phyloP scores from a whole-genome alignment of 257 asterid species.

The Penstemon newberryi region DNA sequence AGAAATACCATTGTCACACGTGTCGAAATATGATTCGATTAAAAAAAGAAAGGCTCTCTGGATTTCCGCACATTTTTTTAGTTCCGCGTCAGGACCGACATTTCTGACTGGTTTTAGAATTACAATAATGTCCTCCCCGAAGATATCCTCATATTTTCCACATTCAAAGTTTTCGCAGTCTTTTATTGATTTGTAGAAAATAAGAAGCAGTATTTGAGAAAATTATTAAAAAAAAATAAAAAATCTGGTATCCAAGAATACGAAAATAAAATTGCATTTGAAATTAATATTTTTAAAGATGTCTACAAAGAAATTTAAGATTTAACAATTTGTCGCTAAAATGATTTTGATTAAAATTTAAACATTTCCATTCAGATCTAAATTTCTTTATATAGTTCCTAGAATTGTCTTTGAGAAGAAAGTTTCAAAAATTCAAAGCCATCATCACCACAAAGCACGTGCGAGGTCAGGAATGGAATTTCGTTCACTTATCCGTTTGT shows the following conservation, averaged over 20 bases:
- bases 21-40: no score
- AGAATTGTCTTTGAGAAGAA: not conserved
- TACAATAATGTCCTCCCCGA: constrained; percentile 14
- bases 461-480: constrained; percentile 32
- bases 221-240: not conserved
- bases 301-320: no score
- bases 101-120: constrained; percentile 21
- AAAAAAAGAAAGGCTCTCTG: not conserved
- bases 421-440: not conserved
- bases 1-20: no score
- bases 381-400: not conserved
- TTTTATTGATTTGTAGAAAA: not conserved
- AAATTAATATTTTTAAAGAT: not conserved
- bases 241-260: not conserved
- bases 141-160: not conserved
- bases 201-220: not conserved
- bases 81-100: constrained; percentile 37
- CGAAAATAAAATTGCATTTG: not conserved
- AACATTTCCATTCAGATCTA: no score
- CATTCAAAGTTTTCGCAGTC: not conserved
- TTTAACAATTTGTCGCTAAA: no score
- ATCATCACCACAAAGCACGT: constrained; percentile 10
- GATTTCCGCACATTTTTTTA: constrained; percentile 38
- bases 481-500: not conserved
- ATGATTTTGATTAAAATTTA: no score